Percentiles rank a stretch among this genome's conserved stretches.
Evolutionary conservation across 2,329 filamentous ascomycete species (phyloP).

Genomic region (Epichloe bromicola): DNA sequence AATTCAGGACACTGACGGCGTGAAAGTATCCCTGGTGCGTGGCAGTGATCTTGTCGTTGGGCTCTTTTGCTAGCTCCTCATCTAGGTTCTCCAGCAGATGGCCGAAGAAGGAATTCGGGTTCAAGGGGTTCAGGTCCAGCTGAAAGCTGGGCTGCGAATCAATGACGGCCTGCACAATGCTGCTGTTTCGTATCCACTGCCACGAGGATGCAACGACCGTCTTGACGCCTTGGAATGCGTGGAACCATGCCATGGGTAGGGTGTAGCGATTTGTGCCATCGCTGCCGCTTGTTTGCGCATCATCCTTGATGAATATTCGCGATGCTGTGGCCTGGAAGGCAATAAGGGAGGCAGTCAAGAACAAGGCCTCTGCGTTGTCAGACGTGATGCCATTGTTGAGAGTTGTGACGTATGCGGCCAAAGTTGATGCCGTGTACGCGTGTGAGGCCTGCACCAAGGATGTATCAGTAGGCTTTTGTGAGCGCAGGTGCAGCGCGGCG

Average conservation of each 20-base stretch:
- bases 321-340: constrained; percentile 54
- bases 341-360: constrained; percentile 50
- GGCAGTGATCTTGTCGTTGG: constrained; percentile 16
- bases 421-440: constrained; percentile 50
- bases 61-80: constrained; percentile 34
- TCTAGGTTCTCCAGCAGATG: constrained; percentile 45
- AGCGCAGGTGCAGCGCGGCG: constrained; percentile 48
- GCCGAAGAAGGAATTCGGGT: constrained; percentile 43
- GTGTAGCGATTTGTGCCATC: constrained; percentile 34
- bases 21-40: constrained; percentile 45
- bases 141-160: constrained; percentile 50
- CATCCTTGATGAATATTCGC: constrained; percentile 47
- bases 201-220: constrained; percentile 50
- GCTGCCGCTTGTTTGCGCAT: constrained; percentile 23
- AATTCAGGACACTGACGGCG: constrained; percentile 52
- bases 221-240: constrained; percentile 55
- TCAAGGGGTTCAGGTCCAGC: constrained; percentile 41
- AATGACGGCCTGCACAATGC: constrained; percentile 46
- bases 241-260: constrained; percentile 52
- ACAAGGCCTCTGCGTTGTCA: constrained; percentile 48
- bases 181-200: constrained; percentile 48
- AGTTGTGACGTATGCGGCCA: constrained; percentile 45
- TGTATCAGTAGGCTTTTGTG: constrained; percentile 42
- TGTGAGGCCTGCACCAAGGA: constrained; percentile 49
- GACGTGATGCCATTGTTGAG: constrained; percentile 44